Percentiles rank a stretch among this genome's conserved stretches.
Conservation (phyloP, 495 filamentous ascomycete species). For the Aspergillus coremiiformis region DNA sequence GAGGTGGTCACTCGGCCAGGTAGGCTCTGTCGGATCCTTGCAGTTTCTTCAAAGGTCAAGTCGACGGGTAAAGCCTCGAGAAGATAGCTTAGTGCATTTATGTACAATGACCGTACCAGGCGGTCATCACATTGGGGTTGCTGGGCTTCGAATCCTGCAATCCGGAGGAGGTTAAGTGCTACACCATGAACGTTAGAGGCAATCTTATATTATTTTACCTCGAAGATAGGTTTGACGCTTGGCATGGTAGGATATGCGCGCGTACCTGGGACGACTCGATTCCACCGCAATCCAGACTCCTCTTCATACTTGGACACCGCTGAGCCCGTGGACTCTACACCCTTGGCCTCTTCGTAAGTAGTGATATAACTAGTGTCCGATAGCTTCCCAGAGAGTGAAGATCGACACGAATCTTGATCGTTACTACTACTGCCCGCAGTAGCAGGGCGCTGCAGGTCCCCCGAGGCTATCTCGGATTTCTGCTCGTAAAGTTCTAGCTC, state of each 20-base stretch:
- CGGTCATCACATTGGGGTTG: slow-evolving; percentile 28
- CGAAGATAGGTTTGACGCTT: neutral
- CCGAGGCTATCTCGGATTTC: neutral
- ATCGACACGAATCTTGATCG: slow-evolving; percentile 1
- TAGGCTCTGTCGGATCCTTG: slow-evolving; percentile 23
- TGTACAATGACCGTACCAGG: slow-evolving; percentile 59
- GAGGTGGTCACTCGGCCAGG: slow-evolving; percentile 22
- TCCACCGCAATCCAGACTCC: slow-evolving; percentile 36
- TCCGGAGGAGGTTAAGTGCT: slow-evolving; percentile 37
- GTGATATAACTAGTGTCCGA: slow-evolving; percentile 9
- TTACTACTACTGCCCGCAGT: slow-evolving; percentile 9
- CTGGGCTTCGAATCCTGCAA: slow-evolving; percentile 34
- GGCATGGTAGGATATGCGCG: neutral
- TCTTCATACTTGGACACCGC: slow-evolving; percentile 24
- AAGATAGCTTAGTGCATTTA: slow-evolving; percentile 59
- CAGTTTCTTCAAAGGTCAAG: slow-evolving; percentile 37
- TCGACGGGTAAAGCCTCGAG: slow-evolving; percentile 57
- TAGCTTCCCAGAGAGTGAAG: slow-evolving; percentile 7
- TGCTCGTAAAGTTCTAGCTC: slow-evolving; percentile 1
- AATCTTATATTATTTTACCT: neutral
- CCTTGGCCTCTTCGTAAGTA: slow-evolving; percentile 6
- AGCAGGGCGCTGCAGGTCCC: slow-evolving; percentile 7
- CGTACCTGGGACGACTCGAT: slow-evolving; percentile 35
- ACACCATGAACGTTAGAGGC: neutral
- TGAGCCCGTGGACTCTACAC: neutral